Evolutionary conservation across 129 eudicot genomes (phyloP).

Genomic region (Ambrosia trifida): DNA sequence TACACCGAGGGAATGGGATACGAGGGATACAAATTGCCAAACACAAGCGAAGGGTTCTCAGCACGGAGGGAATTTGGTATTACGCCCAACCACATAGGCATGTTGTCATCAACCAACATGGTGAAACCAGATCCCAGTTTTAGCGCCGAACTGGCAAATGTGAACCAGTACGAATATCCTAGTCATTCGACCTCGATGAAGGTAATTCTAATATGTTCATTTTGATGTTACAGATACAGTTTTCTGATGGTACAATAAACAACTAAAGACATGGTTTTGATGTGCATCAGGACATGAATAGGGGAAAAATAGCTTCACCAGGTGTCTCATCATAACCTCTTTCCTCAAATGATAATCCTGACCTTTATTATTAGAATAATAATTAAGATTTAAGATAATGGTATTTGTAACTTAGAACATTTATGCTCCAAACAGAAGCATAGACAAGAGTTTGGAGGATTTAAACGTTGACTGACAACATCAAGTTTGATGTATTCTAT

Average conservation of each 20-base stretch:
- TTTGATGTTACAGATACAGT: neutral
- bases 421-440: conserved; percentile 25
- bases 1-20: conserved; percentile 45
- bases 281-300: conserved; percentile 50
- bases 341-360: conserved; percentile 10
- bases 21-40: conserved; percentile 43
- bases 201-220: conserved; percentile 35
- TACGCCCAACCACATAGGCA: conserved; percentile 35
- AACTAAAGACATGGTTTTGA: conserved; percentile 3
- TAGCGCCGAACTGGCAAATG: conserved; percentile 40
- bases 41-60: conserved; percentile 43
- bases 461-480: conserved; percentile 11
- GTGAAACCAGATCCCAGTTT: conserved; percentile 44
- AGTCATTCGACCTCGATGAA: conserved; percentile 46
- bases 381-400: conserved; percentile 23
- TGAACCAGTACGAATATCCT: conserved; percentile 47
- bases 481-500: neutral
- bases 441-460: conserved; percentile 28
- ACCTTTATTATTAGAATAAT: conserved; percentile 36
- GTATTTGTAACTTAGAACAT: conserved; percentile 20
- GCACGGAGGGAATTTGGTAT: conserved; percentile 43
- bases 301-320: conserved; percentile 55
- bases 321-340: conserved; percentile 58
- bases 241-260: neutral
- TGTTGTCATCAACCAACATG: conserved; percentile 42